A percentile compares a stretch with the other conserved stretches of the same genome.
These are phyloP conservation scores for Hsuehochloa calcarea DNA, from an alignment of 176 grass and related monocot species.

Conservation along the genomic window DNA sequence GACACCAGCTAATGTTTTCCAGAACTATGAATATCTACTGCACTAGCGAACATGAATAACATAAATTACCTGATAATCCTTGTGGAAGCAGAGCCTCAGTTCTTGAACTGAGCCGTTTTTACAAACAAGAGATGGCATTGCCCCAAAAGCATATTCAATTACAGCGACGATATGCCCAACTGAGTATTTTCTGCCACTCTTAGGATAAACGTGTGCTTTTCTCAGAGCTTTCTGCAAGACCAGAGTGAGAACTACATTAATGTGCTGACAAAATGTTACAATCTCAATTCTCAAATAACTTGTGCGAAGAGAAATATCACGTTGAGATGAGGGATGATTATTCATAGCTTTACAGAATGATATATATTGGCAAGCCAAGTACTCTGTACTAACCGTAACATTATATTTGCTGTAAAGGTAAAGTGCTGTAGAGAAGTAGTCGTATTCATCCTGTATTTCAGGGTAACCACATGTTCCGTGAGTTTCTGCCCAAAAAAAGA, in stretches of 20 bases:
- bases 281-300: background rate
- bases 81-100: slow-evolving; percentile 60
- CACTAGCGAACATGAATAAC: background rate
- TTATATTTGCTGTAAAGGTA: slow-evolving; percentile 88
- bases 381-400: slow-evolving; percentile 60
- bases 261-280: background rate
- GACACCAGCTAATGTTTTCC: background rate
- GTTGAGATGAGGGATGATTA: background rate
- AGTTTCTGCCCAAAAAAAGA: slow-evolving; percentile 54
- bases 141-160: slow-evolving; percentile 47
- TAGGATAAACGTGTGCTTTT: slow-evolving; percentile 24
- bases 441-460: slow-evolving; percentile 83
- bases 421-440: slow-evolving; percentile 79
- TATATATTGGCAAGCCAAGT: background rate
- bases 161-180: slow-evolving; percentile 34
- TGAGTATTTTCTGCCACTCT: slow-evolving; percentile 3
- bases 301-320: background rate
- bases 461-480: slow-evolving; percentile 94
- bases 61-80: slow-evolving; percentile 47
- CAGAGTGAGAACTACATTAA: background rate
- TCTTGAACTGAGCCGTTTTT: slow-evolving; percentile 50
- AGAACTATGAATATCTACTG: background rate
- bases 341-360: background rate
- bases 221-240: slow-evolving; percentile 37
- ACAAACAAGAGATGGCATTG: slow-evolving; percentile 47